Evolutionary conservation across 2,329 filamentous ascomycete species (phyloP).

Genomic region (Xylaria sp.): DNA sequence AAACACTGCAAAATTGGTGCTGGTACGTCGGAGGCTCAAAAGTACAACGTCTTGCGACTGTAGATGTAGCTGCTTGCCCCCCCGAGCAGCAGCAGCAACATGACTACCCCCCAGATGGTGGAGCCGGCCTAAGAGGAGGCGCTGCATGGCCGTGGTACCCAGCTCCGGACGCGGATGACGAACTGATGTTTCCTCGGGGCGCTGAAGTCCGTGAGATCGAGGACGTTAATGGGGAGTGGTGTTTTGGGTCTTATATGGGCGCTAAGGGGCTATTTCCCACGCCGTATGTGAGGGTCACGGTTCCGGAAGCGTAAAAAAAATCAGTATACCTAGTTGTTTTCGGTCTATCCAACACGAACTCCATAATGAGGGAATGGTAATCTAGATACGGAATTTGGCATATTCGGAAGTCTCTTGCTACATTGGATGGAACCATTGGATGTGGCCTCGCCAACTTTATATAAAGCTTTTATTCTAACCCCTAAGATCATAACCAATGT

Average conservation of each 20-base stretch:
- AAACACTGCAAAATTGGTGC: constrained; percentile 55
- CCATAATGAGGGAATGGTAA: neutral
- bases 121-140: constrained; percentile 65
- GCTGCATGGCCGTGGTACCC: constrained; percentile 84
- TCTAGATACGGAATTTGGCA: neutral
- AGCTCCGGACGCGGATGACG: constrained; percentile 66
- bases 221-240: constrained; percentile 92
- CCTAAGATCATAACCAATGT: neutral
- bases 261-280: constrained; percentile 79
- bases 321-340: neutral
- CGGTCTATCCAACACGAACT: neutral
- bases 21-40: constrained; percentile 52
- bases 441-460: neutral
- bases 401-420: neutral
- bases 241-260: constrained; percentile 84
- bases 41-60: constrained; percentile 55
- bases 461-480: neutral
- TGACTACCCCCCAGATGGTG: constrained; percentile 76
- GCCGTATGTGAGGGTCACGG: constrained; percentile 68
- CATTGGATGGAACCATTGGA: neutral
- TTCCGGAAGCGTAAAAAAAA: constrained; percentile 5
- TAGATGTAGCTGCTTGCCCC: constrained; percentile 55
- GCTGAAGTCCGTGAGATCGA: constrained; percentile 84
- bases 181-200: constrained; percentile 81
- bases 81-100: constrained; percentile 35